Conservation (phyloP, 2,329 filamentous ascomycete species). For the Aulographum hederae region DNA sequence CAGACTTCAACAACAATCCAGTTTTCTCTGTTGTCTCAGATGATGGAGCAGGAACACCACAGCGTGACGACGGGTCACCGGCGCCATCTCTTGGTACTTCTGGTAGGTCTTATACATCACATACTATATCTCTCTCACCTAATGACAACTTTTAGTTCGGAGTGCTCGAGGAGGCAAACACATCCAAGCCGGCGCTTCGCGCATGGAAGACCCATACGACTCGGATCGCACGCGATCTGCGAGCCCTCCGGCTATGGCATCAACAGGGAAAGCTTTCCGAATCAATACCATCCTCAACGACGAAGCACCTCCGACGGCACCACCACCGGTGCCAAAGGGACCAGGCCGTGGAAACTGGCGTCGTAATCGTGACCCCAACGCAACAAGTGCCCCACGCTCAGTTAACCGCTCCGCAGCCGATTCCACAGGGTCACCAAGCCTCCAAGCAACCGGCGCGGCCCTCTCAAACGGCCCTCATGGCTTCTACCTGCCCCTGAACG, state of each 20-base stretch:
- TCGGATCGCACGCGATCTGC: conserved; percentile 29
- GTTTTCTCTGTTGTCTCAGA: conserved; percentile 21
- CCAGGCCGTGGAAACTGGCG: conserved; percentile 32
- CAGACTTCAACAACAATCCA: conserved; percentile 19
- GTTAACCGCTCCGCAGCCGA: too few relatives aligned
- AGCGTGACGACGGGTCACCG: conserved; percentile 17
- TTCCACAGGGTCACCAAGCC: too few relatives aligned
- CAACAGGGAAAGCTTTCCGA: conserved; percentile 22
- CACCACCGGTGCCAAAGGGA: conserved; percentile 15
- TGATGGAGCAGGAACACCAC: conserved; percentile 20
- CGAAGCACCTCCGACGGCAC: conserved; percentile 10
- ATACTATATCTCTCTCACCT: too few relatives aligned
- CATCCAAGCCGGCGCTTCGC: too few relatives aligned
- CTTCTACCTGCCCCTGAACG: conserved; percentile 32
- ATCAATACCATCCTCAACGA: conserved; percentile 31
- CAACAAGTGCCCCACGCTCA: conserved; percentile 15
- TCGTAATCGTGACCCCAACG: conserved; percentile 20
- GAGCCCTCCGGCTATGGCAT: conserved; percentile 20
- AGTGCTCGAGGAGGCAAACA: too few relatives aligned
- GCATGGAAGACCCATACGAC: too few relatives aligned
- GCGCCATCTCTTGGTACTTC: too few relatives aligned
- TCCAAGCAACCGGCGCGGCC: conserved; percentile 11
- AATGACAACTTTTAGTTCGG: too few relatives aligned
- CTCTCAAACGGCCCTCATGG: conserved; percentile 31
- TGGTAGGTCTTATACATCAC: too few relatives aligned